Evolutionary conservation across 441 rosid genomes (phyloP).

Genomic region (Melastoma candidum): DNA sequence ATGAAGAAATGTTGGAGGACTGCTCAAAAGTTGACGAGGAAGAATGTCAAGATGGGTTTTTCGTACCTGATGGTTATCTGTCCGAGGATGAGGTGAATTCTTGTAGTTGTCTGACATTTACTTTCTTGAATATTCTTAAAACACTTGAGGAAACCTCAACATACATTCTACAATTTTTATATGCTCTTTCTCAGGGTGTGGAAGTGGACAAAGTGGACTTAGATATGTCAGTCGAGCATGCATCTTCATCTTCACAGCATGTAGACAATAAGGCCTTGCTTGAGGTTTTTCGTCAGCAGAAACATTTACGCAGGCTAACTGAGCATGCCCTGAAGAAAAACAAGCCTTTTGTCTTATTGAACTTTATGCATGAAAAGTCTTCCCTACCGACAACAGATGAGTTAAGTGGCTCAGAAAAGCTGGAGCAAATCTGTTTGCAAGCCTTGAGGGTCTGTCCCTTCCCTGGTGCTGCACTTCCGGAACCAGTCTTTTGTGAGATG

Average conservation of each 20-base stretch:
- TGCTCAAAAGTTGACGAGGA: slow-evolving; percentile 63
- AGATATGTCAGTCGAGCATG: slow-evolving; percentile 30
- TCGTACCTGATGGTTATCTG: slow-evolving; percentile 96
- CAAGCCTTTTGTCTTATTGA: slow-evolving; percentile 57
- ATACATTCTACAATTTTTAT: background rate
- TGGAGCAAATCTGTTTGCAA: slow-evolving; percentile 65
- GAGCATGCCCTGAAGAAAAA: slow-evolving; percentile 69
- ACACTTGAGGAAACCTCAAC: background rate
- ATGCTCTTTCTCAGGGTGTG: slow-evolving; percentile 42
- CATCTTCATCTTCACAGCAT: slow-evolving; percentile 27
- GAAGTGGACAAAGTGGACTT: slow-evolving; percentile 61
- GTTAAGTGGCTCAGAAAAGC: slow-evolving; percentile 38
- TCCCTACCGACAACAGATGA: slow-evolving; percentile 34
- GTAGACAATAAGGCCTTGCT: slow-evolving; percentile 39
- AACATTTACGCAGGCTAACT: slow-evolving; percentile 48
- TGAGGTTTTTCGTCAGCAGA: slow-evolving; percentile 49
- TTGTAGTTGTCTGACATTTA: too few relatives aligned
- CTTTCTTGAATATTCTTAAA: too few relatives aligned
- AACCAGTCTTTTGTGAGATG: slow-evolving; percentile 24
- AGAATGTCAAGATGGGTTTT: slow-evolving; percentile 85
- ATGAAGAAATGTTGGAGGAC: slow-evolving; percentile 53
- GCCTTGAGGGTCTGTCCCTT: slow-evolving; percentile 45
- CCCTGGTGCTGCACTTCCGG: slow-evolving; percentile 39
- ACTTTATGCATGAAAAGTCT: slow-evolving; percentile 59
- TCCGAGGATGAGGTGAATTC: slow-evolving; percentile 77